Conservation (phyloP, 2,329 filamentous ascomycete species). For the Venturia oleaginea region DNA sequence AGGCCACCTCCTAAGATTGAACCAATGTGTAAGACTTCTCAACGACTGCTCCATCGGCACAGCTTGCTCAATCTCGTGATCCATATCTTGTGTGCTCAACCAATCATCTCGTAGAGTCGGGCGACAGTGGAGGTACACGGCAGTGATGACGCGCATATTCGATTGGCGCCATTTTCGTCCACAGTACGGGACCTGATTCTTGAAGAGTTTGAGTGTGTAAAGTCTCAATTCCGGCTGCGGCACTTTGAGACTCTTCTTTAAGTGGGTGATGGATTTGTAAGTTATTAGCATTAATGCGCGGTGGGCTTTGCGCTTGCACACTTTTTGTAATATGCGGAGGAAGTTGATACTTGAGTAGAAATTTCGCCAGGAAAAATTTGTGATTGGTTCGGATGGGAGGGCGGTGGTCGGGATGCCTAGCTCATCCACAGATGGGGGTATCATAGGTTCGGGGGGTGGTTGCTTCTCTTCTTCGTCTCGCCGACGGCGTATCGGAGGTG, state of each 20-base stretch:
- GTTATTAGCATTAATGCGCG: slow-evolving; percentile 87
- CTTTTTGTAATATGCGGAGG: slow-evolving; percentile 91
- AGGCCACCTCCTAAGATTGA: slow-evolving; percentile 75
- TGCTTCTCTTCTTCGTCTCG: slow-evolving; percentile 22
- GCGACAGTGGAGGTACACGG: slow-evolving; percentile 86
- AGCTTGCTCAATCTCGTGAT: slow-evolving; percentile 88
- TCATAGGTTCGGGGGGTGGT: slow-evolving; percentile 29
- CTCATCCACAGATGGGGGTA: slow-evolving; percentile 63
- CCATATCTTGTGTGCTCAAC: slow-evolving; percentile 83
- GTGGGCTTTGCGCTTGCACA: slow-evolving; percentile 92
- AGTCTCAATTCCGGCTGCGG: slow-evolving; percentile 79
- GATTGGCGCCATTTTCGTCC: slow-evolving; percentile 95
- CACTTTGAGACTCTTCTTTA: slow-evolving; percentile 84
- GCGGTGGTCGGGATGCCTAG: slow-evolving; percentile 70
- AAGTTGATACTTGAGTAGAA: slow-evolving; percentile 96
- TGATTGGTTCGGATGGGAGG: slow-evolving; percentile 67
- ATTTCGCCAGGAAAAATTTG: slow-evolving; percentile 83
- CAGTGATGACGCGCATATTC: slow-evolving; percentile 98
- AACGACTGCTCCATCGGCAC: slow-evolving; percentile 87
- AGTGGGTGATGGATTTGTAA: slow-evolving; percentile 88
- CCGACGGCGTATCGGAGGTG: slow-evolving; percentile 68
- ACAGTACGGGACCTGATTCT: slow-evolving; percentile 96
- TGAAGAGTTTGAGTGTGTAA: slow-evolving; percentile 96
- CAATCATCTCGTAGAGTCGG: slow-evolving; percentile 93
- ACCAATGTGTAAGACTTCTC: slow-evolving; percentile 86